Conservation (phyloP, 768 basidiomycete genomes). For the Hortiboletus flavorubellus region DNA sequence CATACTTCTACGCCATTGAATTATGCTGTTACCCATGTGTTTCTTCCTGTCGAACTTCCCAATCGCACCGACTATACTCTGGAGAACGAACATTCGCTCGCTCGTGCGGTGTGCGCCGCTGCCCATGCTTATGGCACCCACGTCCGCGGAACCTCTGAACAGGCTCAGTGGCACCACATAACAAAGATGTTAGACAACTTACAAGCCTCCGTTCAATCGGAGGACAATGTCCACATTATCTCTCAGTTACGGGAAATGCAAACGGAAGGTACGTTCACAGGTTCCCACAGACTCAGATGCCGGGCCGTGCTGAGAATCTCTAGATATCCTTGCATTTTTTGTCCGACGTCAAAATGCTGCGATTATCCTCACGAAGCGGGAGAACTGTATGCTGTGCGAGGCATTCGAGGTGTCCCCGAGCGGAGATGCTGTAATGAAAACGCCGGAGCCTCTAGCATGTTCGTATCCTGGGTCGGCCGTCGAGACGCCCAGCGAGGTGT, state of each 20-base stretch:
- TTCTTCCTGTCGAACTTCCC: slow-evolving; percentile 2
- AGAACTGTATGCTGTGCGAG: slow-evolving; percentile 33
- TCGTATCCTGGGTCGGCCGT: slow-evolving; percentile 41
- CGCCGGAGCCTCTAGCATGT: not conserved
- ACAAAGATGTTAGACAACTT: slow-evolving; percentile 6
- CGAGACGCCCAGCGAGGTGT: slow-evolving; percentile 21
- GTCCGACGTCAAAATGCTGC: slow-evolving; percentile 17
- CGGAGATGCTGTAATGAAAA: not conserved
- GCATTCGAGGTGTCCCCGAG: slow-evolving; percentile 40
- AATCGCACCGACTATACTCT: not conserved
- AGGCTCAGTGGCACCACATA: slow-evolving; percentile 2
- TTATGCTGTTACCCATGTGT: slow-evolving; percentile 7
- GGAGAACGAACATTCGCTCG: not conserved
- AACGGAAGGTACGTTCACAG: not conserved
- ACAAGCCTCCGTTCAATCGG: not conserved
- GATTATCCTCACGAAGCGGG: slow-evolving; percentile 32
- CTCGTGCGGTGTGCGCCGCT: slow-evolving; percentile 1
- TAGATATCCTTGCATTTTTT: slow-evolving; percentile 36
- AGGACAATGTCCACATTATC: not conserved
- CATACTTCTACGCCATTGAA: too few species aligned
- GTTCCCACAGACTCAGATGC: not conserved
- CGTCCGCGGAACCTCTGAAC: not conserved
- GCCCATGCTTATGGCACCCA: not conserved
- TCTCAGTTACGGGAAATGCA: not conserved
- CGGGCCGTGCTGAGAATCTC: not conserved